These are phyloP conservation scores for Scenedesmus sp. DNA, from an alignment of 163 green algal genomes.

Conservation along the genomic window DNA sequence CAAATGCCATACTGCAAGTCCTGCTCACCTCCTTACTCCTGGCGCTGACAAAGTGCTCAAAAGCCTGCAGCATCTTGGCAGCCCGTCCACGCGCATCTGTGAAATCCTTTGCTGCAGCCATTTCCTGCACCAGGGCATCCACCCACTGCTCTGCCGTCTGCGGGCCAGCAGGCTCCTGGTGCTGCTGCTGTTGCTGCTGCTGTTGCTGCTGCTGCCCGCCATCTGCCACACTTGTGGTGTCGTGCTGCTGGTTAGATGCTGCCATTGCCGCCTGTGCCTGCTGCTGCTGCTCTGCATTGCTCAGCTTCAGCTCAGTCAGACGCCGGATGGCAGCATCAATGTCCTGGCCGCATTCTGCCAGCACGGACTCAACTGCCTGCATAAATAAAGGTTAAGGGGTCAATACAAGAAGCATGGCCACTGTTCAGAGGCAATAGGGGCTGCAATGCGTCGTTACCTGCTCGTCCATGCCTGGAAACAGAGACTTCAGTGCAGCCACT, in stretches of 20 bases:
- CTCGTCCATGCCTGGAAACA: constrained; percentile 85
- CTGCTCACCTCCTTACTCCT: constrained; percentile 13
- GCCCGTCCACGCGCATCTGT: constrained; percentile 80
- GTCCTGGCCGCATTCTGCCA: constrained; percentile 85
- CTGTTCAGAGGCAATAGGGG: background rate
- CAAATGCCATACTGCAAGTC: background rate
- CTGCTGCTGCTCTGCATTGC: constrained; percentile 3
- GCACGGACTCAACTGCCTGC: constrained; percentile 74
- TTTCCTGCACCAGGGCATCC: constrained; percentile 90
- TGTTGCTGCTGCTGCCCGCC: background rate
- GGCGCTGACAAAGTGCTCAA: constrained; percentile 73
- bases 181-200: constrained; percentile 46
- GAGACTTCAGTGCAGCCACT: constrained; percentile 63
- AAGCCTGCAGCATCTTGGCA: constrained; percentile 78
- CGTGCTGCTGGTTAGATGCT: constrained; percentile 33
- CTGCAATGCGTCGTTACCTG: constrained; percentile 58
- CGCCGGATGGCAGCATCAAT: constrained; percentile 89
- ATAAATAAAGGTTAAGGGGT: background rate
- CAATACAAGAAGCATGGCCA: background rate
- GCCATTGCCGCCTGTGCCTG: constrained; percentile 17
- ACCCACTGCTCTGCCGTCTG: constrained; percentile 87
- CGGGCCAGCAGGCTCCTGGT: constrained; percentile 16
- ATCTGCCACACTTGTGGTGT: background rate
- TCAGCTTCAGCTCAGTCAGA: constrained; percentile 80
- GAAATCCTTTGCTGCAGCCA: constrained; percentile 83